Evolutionary conservation across 805 yeast species (phyloP).

Genomic region (Cyberlindnera meyerae): DNA sequence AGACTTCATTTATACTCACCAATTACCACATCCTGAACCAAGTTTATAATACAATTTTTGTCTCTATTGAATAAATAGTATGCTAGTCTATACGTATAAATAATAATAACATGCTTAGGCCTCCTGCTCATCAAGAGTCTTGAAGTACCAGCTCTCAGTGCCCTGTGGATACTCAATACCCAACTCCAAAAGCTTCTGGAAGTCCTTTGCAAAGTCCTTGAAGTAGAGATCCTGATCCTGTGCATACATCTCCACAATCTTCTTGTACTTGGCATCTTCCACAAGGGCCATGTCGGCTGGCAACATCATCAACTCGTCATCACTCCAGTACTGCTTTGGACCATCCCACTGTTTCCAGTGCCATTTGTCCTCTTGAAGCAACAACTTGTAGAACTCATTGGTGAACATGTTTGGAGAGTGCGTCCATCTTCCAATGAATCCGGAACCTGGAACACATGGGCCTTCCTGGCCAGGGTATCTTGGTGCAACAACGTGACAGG

Average conservation of each 20-base stretch:
- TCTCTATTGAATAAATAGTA: too few species aligned
- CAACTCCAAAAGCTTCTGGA: constrained; percentile 66
- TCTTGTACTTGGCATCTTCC: constrained; percentile 53
- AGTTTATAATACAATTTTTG: too few species aligned
- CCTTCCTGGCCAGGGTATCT: constrained; percentile 18
- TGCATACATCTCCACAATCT: constrained; percentile 66
- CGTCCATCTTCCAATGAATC: constrained; percentile 90
- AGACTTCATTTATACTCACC: too few species aligned
- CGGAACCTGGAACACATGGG: constrained; percentile 43
- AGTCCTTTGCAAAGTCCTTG: constrained; percentile 60
- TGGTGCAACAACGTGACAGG: constrained; percentile 54
- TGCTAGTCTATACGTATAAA: too few species aligned
- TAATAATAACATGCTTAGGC: not conserved
- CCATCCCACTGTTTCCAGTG: constrained; percentile 55
- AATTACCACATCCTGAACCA: too few species aligned
- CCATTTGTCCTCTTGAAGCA: constrained; percentile 50
- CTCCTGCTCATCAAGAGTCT: constrained; percentile 66
- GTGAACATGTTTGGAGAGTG: constrained; percentile 69
- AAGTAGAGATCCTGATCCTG: constrained; percentile 57
- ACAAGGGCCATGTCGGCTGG: constrained; percentile 72
- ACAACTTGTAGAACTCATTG: constrained; percentile 63
- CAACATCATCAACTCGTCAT: constrained; percentile 75
- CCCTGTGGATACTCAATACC: constrained; percentile 57
- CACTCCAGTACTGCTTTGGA: constrained; percentile 55
- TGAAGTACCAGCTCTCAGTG: constrained; percentile 42